A percentile compares a stretch with the other conserved stretches of the same genome.
These are phyloP conservation scores for Lasiosphaeria miniovina DNA, from an alignment of 495 filamentous ascomycete genomes.

Conservation along the genomic window DNA sequence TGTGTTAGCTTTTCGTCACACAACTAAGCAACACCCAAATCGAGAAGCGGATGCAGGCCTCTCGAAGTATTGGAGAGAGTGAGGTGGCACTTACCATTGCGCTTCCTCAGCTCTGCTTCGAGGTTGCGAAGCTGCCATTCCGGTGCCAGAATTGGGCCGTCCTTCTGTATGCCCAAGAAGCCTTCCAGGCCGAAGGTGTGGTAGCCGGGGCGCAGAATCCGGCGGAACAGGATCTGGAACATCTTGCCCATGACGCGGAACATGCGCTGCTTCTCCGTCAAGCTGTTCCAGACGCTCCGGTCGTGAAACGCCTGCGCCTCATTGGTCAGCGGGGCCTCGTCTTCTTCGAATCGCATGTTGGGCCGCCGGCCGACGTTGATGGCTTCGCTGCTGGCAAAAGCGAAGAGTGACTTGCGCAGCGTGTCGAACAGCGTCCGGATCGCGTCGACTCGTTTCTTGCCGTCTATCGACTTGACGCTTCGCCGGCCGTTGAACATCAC, in stretches of 20 bases:
- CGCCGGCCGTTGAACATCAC: no score
- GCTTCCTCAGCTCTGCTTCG: conserved; percentile 8
- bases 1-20: no score
- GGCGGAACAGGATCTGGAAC: conserved; percentile 16
- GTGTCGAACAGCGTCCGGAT: no score
- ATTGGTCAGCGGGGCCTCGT: no score
- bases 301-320: no score
- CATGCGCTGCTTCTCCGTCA: neutral
- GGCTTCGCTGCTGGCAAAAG: no score
- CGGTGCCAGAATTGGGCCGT: conserved; percentile 1
- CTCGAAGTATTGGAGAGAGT: conserved; percentile 1
- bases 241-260: conserved; percentile 14
- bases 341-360: no score
- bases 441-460: no score
- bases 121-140: conserved; percentile 8
- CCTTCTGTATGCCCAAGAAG: neutral
- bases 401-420: no score
- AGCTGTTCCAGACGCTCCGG: no score
- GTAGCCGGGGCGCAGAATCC: conserved; percentile 16
- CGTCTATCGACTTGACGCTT: no score
- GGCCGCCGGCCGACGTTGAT: no score
- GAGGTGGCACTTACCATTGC: conserved; percentile 2
- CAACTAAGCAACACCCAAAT: neutral
- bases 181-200: conserved; percentile 15
- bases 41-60: neutral